Base-by-base conservation (phyloP, 1,139 yeast species). In the Scheffersomyces segobiensis region DNA sequence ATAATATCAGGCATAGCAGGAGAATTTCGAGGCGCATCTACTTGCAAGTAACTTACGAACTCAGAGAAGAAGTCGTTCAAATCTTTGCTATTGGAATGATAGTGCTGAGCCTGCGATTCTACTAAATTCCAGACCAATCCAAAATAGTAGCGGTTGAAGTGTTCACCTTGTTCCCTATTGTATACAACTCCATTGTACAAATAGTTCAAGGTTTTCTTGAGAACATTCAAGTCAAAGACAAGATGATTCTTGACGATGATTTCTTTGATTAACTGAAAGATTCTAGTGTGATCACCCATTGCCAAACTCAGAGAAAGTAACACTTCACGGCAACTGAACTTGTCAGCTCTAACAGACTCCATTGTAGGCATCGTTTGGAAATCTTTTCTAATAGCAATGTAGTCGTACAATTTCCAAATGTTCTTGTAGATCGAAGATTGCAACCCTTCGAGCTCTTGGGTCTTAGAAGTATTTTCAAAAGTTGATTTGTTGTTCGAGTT, bases 261-360 rank as follows among this genome's bases (percentile, higher is more conserved):
- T 54, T 79, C 79, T 60, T 80, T 80, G 22, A 80, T 67, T 20
- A 80, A 58, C 59, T 79, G 80, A 57, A 74, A 79, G 17, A 76
- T 69, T 19, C 69, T 69, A 55, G 76, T 74, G 57, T 73, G 77
- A 59, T 80, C 83, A 8, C 78, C 76, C 50, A 71, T 60, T 55
- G 74, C 77, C 32, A 80, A 69, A 50, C 76, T 67, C 21, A 76
- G 63, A 0, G 78, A 66, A 24, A 80, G 66, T 18, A 79, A 63
- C 32, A 64, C 58, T 55, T 77, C 80, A 53, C 79, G 75, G 54
- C 77, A 70, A 20, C 47, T 57, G 17, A 24, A 48, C 24, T 48
- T 48, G 20, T 50, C 49, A 7, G 57, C 54, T 19, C 53, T 20
- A 46, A 63, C 26, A 19, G 54, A 24, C 1, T 51, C 49, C 5